phyloP scores from a whole-genome alignment of 108 stramenopile species.

The Skeletonema potamos region DNA sequence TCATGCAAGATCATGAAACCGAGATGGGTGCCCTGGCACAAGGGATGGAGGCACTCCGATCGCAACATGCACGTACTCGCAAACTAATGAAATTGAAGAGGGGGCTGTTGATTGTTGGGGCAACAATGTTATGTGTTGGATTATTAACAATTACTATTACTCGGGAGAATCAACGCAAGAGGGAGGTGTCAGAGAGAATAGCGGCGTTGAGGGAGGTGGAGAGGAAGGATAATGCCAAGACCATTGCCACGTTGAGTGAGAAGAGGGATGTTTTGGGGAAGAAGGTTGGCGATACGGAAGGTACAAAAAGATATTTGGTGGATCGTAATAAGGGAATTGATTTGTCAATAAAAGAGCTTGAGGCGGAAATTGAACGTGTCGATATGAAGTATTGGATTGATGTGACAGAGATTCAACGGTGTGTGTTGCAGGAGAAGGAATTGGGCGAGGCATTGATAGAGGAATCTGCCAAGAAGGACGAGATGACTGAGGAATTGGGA shows the following conservation, averaged over 20 bases:
- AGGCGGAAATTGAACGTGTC: conserved; percentile 10
- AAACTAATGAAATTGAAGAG: background rate
- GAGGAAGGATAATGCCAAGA: conserved; percentile 1
- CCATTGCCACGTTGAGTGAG: conserved; percentile 1
- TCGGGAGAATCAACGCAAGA: conserved; percentile 12
- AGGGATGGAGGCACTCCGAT: conserved; percentile 11
- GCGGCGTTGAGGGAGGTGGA: conserved; percentile 8
- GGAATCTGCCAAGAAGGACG: background rate
- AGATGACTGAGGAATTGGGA: background rate
- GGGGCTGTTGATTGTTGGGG: background rate
- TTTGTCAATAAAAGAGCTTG: background rate
- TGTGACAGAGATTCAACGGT: conserved; percentile 16
- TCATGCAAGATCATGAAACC: conserved; percentile 35
- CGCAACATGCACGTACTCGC: background rate
- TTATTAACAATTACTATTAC: background rate
- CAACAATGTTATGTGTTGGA: background rate
- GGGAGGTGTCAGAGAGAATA: conserved; percentile 3
- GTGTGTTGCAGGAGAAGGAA: background rate
- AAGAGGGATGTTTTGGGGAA: conserved; percentile 4
- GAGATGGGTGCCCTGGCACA: conserved; percentile 24
- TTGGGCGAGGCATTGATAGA: background rate
- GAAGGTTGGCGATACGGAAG: conserved; percentile 15
- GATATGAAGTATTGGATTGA: conserved; percentile 25
- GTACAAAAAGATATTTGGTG: conserved; percentile 18
- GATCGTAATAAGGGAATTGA: conserved; percentile 11